A percentile compares a stretch with the other conserved stretches of the same genome.
These are phyloP conservation scores for Trypanosoma grayi DNA, from an alignment of 208 protist genomes.

Conservation along the genomic window DNA sequence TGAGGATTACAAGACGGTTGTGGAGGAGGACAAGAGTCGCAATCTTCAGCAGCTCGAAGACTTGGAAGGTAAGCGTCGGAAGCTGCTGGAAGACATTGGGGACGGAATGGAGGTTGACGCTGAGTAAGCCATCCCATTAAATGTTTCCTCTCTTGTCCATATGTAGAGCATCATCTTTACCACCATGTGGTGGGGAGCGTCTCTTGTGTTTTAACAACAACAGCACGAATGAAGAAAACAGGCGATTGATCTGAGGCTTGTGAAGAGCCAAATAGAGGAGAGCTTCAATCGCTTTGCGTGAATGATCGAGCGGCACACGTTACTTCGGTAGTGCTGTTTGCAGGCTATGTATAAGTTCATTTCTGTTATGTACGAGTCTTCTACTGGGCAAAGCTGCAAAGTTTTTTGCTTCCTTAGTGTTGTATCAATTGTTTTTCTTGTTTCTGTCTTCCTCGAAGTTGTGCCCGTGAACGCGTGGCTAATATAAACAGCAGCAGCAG, in stretches of 20 bases:
- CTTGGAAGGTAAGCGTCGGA: conserved; percentile 43
- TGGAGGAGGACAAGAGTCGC: conserved; percentile 42
- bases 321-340: background rate
- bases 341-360: background rate
- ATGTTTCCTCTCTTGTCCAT: background rate
- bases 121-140: conserved; percentile 2
- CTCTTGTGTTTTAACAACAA: conserved; percentile 6
- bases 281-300: too few relatives aligned
- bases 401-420: conserved; percentile 6
- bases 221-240: background rate
- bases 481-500: background rate
- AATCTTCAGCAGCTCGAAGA: conserved; percentile 41
- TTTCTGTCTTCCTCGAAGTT: conserved; percentile 1
- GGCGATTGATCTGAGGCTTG: too few relatives aligned
- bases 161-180: conserved; percentile 3
- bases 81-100: conserved; percentile 75
- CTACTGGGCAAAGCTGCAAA: background rate
- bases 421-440: conserved; percentile 13
- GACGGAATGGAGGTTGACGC: conserved; percentile 71
- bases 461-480: background rate
- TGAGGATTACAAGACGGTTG: conserved; percentile 45
- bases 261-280: too few relatives aligned
- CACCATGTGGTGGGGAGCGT: too few relatives aligned
- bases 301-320: too few relatives aligned
- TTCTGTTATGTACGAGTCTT: background rate